phyloP scores from a whole-genome alignment of 306 rosid genomes.

The Vachellia collinsii region DNA sequence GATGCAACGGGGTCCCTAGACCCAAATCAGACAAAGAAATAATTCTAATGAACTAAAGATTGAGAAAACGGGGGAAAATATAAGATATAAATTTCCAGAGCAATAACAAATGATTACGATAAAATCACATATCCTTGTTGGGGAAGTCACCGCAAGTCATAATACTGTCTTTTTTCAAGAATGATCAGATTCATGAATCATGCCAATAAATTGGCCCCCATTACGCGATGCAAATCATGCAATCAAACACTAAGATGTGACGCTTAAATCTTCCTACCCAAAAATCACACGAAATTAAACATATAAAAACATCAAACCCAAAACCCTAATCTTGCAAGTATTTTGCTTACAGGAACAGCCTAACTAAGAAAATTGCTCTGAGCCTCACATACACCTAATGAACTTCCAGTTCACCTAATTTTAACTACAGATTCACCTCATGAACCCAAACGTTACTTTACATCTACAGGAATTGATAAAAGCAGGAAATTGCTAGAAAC shows the following conservation, averaged over 20 bases:
- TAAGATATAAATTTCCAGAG: background rate
- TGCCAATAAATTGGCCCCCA: background rate
- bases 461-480: background rate
- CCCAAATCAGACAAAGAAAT: background rate
- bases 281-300: background rate
- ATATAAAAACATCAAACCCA: background rate
- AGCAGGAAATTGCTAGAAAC: constrained; percentile 6
- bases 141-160: background rate
- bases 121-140: background rate
- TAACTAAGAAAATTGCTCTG: background rate
- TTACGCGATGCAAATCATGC: background rate
- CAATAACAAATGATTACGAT: constrained; percentile 1
- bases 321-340: background rate
- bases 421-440: background rate
- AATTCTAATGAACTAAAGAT: background rate
- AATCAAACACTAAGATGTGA: constrained; percentile 1
- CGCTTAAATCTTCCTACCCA: background rate
- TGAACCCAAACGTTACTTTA: background rate
- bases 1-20: background rate
- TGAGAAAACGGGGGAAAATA: background rate
- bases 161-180: background rate
- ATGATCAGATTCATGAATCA: background rate
- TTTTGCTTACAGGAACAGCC: background rate
- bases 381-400: background rate
- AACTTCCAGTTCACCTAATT: constrained; percentile 12